Evolutionary conservation across 1,284 basidiomycete genomes (phyloP).

Genomic region (Leccinum insolens): DNA sequence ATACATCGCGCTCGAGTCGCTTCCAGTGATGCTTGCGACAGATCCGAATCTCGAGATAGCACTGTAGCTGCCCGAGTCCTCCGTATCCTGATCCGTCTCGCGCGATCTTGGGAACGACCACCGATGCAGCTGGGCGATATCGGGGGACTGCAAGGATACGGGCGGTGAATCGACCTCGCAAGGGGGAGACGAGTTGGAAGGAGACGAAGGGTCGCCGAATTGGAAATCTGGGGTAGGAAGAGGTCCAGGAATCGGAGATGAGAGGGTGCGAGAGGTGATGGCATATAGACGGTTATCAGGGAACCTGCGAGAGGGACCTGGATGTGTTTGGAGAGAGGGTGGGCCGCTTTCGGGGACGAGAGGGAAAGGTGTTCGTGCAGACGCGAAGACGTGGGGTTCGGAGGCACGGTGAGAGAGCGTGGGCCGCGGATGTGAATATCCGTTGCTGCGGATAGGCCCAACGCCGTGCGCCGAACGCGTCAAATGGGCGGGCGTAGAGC

Average conservation of each 20-base stretch:
- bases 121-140: constrained; percentile 28
- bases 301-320: constrained; percentile 24
- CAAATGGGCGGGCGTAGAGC: constrained; percentile 31
- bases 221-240: constrained; percentile 70
- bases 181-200: constrained; percentile 44
- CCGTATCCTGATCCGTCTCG: constrained; percentile 51
- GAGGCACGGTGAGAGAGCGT: constrained; percentile 49
- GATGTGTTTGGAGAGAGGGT: constrained; percentile 14
- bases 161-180: constrained; percentile 54
- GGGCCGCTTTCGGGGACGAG: constrained; percentile 27
- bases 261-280: constrained; percentile 48
- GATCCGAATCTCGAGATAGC: constrained; percentile 59
- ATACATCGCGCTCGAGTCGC: constrained; percentile 59
- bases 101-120: constrained; percentile 34
- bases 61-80: constrained; percentile 49
- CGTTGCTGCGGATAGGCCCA: constrained; percentile 26
- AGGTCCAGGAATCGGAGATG: constrained; percentile 66
- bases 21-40: constrained; percentile 58
- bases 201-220: constrained; percentile 58
- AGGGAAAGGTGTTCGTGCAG: constrained; percentile 37
- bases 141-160: constrained; percentile 22
- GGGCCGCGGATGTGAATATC: constrained; percentile 32
- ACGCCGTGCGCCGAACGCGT: constrained; percentile 24
- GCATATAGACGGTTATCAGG: constrained; percentile 55
- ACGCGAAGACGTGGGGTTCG: constrained; percentile 35